phyloP scores from a whole-genome alignment of 148 eudicot genomes.

The Diospyros kaki region DNA sequence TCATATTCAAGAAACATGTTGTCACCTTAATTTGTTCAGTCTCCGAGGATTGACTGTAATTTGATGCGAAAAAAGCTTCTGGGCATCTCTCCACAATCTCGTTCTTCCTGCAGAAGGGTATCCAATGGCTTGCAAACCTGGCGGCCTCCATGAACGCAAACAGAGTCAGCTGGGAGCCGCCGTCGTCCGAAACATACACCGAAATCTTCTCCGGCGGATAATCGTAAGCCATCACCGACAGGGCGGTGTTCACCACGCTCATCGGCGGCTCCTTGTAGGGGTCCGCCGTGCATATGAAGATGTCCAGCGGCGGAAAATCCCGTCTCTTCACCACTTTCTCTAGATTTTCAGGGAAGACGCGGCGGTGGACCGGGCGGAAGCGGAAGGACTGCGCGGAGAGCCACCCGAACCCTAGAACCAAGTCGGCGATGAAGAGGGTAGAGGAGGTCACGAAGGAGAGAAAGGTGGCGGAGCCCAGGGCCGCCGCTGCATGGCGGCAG shows the following conservation, averaged over 20 bases:
- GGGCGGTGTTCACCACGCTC: constrained; percentile 65
- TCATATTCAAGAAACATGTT: too few species aligned
- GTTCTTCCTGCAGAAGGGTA: too few species aligned
- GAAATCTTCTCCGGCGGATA: constrained; percentile 27
- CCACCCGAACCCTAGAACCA: constrained; percentile 58
- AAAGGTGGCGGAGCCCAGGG: constrained; percentile 24
- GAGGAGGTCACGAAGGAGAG: constrained; percentile 17
- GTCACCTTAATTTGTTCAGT: too few species aligned
- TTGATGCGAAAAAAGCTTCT: too few species aligned
- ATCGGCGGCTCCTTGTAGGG: constrained; percentile 83
- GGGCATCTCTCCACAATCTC: too few species aligned
- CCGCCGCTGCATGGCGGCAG: constrained; percentile 35
- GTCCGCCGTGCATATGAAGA: constrained; percentile 87
- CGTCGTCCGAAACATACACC: too few species aligned
- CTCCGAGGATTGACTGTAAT: too few species aligned
- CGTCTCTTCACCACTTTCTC: background rate
- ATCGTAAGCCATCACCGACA: constrained; percentile 87
- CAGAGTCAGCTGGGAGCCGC: too few species aligned
- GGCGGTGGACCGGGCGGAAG: constrained; percentile 48
- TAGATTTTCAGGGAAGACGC: constrained; percentile 41
- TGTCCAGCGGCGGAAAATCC: constrained; percentile 50
- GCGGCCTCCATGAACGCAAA: too few species aligned
- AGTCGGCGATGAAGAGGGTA: constrained; percentile 45
- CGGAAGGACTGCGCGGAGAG: constrained; percentile 46
- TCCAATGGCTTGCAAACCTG: too few species aligned